Evolutionary conservation across 306 rosid genomes (phyloP).

Genomic region (Vigna reflexopilosa): DNA sequence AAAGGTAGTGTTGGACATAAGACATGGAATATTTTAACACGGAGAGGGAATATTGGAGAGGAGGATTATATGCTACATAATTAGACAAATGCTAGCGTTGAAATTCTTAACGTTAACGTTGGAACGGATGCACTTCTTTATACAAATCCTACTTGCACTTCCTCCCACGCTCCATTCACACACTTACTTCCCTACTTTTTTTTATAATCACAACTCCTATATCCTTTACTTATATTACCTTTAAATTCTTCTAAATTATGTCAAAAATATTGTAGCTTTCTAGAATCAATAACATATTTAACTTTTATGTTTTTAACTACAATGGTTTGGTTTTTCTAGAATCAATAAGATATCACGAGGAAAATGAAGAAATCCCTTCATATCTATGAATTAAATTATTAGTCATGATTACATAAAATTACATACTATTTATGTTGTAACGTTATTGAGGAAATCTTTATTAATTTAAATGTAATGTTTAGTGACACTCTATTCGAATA

Average conservation of each 20-base stretch:
- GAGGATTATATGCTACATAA: slow-evolving; percentile 47
- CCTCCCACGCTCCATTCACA: neutral
- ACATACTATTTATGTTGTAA: no score
- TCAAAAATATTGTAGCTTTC: no score
- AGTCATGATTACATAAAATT: no score
- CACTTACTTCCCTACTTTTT: neutral
- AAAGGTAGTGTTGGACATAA: slow-evolving; percentile 32
- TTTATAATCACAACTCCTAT: neutral
- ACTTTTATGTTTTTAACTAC: no score
- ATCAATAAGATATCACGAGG: no score
- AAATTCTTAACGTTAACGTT: slow-evolving; percentile 50
- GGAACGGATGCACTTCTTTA: slow-evolving; percentile 21
- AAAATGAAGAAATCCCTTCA: no score
- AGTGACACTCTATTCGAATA: no score
- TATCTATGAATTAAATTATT: no score
- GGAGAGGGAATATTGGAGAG: slow-evolving; percentile 94
- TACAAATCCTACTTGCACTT: slow-evolving; percentile 38
- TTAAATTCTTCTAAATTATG: neutral
- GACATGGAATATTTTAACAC: slow-evolving; percentile 81
- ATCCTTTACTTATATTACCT: neutral
- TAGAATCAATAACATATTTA: no score
- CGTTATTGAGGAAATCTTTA: no score
- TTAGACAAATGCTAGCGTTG: slow-evolving; percentile 68
- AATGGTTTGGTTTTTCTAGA: no score
- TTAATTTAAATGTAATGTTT: no score